A percentile compares a stretch with the other conserved stretches of the same genome.
Conservation (phyloP, 345 rosid genomes). For the Excoecaria agallocha region DNA sequence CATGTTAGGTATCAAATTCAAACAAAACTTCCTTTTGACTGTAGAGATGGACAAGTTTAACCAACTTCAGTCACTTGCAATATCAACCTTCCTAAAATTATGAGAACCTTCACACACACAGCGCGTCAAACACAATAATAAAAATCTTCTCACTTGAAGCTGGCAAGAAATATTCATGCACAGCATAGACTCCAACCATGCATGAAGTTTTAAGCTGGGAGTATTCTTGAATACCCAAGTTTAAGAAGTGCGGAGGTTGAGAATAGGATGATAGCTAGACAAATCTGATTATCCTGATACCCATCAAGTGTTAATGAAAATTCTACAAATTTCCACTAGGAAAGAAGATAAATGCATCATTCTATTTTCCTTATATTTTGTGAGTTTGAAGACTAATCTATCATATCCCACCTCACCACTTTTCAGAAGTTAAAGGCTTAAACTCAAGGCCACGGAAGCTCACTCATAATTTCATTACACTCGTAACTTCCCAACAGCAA, state of each 20-base stretch:
- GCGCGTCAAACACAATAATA: neutral
- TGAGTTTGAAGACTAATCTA: neutral
- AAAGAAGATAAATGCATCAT: slow-evolving; percentile 2
- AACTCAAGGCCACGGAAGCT: neutral
- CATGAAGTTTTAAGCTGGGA: neutral
- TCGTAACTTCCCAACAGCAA: neutral
- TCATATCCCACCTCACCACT: neutral
- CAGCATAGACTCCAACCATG: neutral
- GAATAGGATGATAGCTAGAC: neutral
- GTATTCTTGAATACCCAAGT: neutral
- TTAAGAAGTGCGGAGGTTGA: neutral
- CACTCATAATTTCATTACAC: neutral
- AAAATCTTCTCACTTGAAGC: neutral
- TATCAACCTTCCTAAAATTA: neutral
- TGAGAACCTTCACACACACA: neutral
- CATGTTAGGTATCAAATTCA: neutral
- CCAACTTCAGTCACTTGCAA: neutral
- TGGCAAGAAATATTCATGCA: too few species aligned
- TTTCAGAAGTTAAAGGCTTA: neutral
- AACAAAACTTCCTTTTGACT: neutral
- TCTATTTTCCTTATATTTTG: neutral
- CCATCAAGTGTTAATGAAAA: neutral
- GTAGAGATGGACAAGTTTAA: neutral
- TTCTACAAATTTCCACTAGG: too few species aligned
- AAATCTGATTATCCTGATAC: neutral